Percentiles rank a stretch among this genome's conserved stretches.
These are phyloP conservation scores for Pseudofabraea citricarpa DNA, from an alignment of 2,329 filamentous ascomycete species.

Conservation along the genomic window DNA sequence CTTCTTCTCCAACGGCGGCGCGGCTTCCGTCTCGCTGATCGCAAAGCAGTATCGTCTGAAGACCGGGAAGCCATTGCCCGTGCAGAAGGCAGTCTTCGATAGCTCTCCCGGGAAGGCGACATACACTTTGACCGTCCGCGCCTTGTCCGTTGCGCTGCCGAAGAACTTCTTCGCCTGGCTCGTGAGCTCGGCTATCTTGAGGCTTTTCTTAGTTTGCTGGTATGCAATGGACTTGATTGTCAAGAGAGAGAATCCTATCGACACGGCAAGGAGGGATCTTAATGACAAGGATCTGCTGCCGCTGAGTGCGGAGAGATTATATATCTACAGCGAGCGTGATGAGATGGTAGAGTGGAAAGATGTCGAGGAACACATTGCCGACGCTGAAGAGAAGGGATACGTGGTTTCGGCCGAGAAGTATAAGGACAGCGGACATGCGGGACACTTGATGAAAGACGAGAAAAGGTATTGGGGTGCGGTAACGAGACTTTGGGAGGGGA, in stretches of 20 bases:
- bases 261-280: conserved; percentile 8
- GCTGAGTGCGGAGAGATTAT: conserved; percentile 13
- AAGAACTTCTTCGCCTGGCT: conserved; percentile 14
- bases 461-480: conserved; percentile 21
- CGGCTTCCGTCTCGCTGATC: conserved; percentile 32
- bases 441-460: conserved; percentile 15
- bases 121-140: conserved; percentile 12
- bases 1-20: conserved; percentile 46
- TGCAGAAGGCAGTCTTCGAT: conserved; percentile 37
- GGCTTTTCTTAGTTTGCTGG: conserved; percentile 7
- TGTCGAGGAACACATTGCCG: conserved; percentile 23
- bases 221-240: conserved; percentile 4
- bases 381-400: conserved; percentile 17
- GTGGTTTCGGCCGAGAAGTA: conserved; percentile 16
- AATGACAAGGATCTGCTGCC: conserved; percentile 17
- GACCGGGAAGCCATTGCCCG: conserved; percentile 30
- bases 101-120: conserved; percentile 34
- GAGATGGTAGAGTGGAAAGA: conserved; percentile 18
- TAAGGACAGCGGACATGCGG: conserved; percentile 17
- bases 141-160: conserved; percentile 20
- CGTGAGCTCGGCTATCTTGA: conserved; percentile 8
- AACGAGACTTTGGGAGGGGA: conserved; percentile 18
- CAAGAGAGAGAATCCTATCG: conserved; percentile 11
- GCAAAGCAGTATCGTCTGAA: conserved; percentile 30
- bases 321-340: conserved; percentile 23